A percentile compares a stretch with the other conserved stretches of the same genome.
Evolutionary conservation across 1,284 basidiomycete genomes (phyloP).

Genomic region (Leccinum pachyderme): DNA sequence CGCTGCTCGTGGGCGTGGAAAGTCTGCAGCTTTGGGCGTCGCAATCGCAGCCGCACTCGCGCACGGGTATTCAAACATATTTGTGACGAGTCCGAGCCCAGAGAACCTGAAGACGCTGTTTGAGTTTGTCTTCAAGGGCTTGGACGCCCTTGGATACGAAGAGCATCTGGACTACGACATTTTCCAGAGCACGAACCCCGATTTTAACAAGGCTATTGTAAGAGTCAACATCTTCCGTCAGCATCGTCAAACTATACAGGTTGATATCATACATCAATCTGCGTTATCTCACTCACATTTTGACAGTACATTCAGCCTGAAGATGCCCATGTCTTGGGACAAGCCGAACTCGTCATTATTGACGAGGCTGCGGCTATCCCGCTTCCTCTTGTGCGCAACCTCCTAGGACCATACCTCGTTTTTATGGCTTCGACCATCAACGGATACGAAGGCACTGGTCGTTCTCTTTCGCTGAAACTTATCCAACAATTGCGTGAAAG

Average conservation of each 20-base stretch:
- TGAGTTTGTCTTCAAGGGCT: conserved; percentile 96
- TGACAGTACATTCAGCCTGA: conserved; percentile 93
- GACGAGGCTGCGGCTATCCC: conserved; percentile 99
- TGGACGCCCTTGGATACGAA: conserved; percentile 94
- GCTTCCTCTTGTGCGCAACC: conserved; percentile 89
- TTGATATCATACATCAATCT: conserved; percentile 32
- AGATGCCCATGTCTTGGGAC: conserved; percentile 95
- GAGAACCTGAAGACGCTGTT: conserved; percentile 99
- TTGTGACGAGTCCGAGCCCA: conserved; percentile 96
- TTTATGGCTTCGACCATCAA: conserved; percentile 99
- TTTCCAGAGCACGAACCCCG: conserved; percentile 89
- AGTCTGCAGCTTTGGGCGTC: conserved; percentile 93
- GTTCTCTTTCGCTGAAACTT: conserved; percentile 95
- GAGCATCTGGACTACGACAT: conserved; percentile 98
- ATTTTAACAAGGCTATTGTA: conserved; percentile 95
- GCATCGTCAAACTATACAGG: conserved; percentile 93
- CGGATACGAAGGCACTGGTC: conserved; percentile 98
- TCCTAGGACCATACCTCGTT: conserved; percentile 96
- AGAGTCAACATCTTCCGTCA: conserved; percentile 93
- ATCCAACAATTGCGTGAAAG: conserved; percentile 95
- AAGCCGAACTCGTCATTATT: conserved; percentile 97
- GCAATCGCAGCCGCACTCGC: conserved; percentile 92
- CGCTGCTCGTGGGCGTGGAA: conserved; percentile 93
- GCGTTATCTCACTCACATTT: neutral
- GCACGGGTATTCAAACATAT: conserved; percentile 97